These are phyloP conservation scores for Dictyostelium capitatum DNA, from an alignment of 78 protist genomes.

Conservation along the genomic window DNA sequence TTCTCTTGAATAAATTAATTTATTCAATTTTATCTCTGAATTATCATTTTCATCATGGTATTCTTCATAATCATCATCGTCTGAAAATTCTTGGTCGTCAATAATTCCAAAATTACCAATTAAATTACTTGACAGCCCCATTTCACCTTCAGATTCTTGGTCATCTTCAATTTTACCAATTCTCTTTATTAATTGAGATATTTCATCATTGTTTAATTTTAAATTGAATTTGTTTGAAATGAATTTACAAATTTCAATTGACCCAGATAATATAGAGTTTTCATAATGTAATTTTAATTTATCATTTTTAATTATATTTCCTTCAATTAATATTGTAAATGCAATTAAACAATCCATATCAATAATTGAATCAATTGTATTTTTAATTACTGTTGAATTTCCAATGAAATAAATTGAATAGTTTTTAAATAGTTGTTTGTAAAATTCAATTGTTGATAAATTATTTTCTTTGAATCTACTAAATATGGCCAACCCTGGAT, in stretches of 20 bases:
- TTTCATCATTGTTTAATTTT: not conserved
- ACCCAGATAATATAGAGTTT: not conserved
- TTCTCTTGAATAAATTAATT: too few relatives aligned
- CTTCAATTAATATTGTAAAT: not conserved
- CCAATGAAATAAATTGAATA: not conserved
- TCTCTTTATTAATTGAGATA: not conserved
- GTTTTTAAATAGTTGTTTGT: not conserved
- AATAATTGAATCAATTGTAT: not conserved
- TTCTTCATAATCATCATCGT: too few relatives aligned
- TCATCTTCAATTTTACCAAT: too few relatives aligned
- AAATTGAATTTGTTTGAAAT: not conserved
- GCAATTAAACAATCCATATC: constrained; percentile 1
- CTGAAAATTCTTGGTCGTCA: too few relatives aligned
- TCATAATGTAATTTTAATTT: not conserved
- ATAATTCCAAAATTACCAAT: too few relatives aligned
- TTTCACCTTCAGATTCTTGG: too few relatives aligned
- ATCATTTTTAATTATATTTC: not conserved
- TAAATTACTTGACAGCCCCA: too few relatives aligned
- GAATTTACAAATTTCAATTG: not conserved
- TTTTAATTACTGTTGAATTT: not conserved
- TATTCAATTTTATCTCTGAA: too few relatives aligned
- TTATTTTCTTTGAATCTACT: not conserved
- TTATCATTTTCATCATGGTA: too few relatives aligned
- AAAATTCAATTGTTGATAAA: not conserved
- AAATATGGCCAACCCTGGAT: not conserved